Percentiles rank a stretch among this genome's conserved stretches.
Evolutionary conservation across 495 filamentous ascomycete genomes (phyloP).

Genomic region (Lasiosphaeriaceae sp.): DNA sequence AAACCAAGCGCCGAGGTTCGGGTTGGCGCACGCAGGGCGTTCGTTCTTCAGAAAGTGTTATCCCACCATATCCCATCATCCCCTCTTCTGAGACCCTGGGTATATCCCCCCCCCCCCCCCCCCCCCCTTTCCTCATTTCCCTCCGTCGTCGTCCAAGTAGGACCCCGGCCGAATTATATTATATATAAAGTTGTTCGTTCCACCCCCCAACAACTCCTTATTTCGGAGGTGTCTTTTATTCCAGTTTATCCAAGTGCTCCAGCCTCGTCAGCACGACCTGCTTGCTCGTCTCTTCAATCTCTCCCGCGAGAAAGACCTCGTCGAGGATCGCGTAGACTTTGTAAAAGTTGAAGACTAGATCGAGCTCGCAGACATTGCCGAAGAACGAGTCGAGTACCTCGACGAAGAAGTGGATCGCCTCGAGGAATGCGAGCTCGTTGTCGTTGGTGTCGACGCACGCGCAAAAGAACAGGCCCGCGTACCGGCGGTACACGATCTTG

Average conservation of each 20-base stretch:
- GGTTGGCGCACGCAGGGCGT: no score
- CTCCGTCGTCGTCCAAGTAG: no score
- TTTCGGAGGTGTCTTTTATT: slow-evolving; percentile 44
- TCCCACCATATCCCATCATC: no score
- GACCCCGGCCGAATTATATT: no score
- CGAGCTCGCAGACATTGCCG: slow-evolving; percentile 97
- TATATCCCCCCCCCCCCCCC: no score
- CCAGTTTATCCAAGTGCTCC: slow-evolving; percentile 95
- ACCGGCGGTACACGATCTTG: slow-evolving; percentile 94
- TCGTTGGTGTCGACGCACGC: slow-evolving; percentile 98
- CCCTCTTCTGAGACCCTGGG: no score
- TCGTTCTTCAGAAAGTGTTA: no score
- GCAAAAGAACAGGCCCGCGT: slow-evolving; percentile 97
- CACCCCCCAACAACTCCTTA: not conserved
- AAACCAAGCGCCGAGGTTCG: no score
- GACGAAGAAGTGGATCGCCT: slow-evolving; percentile 99
- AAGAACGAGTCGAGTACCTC: slow-evolving; percentile 98
- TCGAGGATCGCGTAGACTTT: slow-evolving; percentile 99
- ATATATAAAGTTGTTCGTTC: not conserved
- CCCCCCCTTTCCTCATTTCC: no score
- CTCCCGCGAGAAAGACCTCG: slow-evolving; percentile 89
- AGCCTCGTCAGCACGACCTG: slow-evolving; percentile 92
- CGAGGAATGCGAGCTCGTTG: slow-evolving; percentile 94
- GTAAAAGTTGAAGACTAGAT: slow-evolving; percentile 99
- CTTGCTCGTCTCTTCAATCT: slow-evolving; percentile 98